Evolutionary conservation across 306 rosid species (phyloP).

Genomic region (barrel medic (Medicago truncatula)): DNA sequence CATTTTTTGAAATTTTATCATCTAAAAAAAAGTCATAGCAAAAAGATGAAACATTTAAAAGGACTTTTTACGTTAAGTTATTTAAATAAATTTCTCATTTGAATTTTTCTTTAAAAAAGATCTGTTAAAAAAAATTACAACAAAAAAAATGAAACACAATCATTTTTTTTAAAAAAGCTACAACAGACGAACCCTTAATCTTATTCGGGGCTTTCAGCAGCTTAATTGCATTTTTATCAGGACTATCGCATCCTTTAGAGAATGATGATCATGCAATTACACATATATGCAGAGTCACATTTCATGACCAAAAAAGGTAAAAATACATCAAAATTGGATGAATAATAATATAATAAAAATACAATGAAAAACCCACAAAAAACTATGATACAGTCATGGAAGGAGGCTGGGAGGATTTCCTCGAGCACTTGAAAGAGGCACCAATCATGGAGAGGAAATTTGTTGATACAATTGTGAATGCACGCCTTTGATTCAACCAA

Average conservation of each 20-base stretch:
- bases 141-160: too few species aligned
- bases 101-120: too few species aligned
- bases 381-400: conserved; percentile 49
- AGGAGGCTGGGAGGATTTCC: conserved; percentile 38
- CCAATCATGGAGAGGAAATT: conserved; percentile 17
- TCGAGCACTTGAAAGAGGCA: conserved; percentile 31
- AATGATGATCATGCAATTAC: conserved; percentile 38
- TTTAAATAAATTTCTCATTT: too few species aligned
- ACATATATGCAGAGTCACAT: conserved; percentile 15
- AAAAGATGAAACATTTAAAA: too few species aligned
- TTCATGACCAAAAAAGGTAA: conserved; percentile 29
- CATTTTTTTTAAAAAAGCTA: too few species aligned
- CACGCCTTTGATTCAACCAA: not conserved
- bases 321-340: conserved; percentile 60
- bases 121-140: too few species aligned
- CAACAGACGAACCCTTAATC: not conserved
- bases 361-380: conserved; percentile 39
- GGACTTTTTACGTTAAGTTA: too few species aligned
- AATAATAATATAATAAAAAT: conserved; percentile 43
- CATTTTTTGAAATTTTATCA: too few species aligned
- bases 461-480: conserved; percentile 8
- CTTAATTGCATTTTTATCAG: not conserved
- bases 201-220: not conserved
- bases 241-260: conserved; percentile 4
- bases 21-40: too few species aligned